Base-by-base conservation (phyloP, 1,139 yeast genomes). In the Candida buenavistaensis region DNA sequence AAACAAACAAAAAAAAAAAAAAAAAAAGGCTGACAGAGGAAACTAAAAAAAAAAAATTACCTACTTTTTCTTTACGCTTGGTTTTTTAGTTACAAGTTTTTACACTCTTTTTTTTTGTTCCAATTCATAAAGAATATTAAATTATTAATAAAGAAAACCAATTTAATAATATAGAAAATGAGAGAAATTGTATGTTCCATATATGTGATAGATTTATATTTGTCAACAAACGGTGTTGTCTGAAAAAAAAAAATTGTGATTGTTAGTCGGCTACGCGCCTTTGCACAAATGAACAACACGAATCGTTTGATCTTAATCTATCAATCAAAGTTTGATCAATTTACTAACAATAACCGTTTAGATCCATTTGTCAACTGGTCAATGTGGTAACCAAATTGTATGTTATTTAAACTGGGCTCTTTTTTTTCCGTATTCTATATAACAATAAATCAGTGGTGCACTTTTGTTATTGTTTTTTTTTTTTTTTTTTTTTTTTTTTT, bases 381-480 rank as follows among this genome's bases (percentile, higher is more conserved):
- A 90, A 74, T 92, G 98, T 81, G 98, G 98, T 81, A 92, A 92
- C 80, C 98, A 92, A 72, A 89, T 92, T 54, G 90, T 79, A 72
- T 51, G 84, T 77, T 50, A n/a, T n/a, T n/a, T 40, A 20, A 15
- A 19, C 16, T 9, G 10, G 14, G 14, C 11, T n/a, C 19, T 19
- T 36, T 30, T 29, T 19, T 16, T 21, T 21, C 14, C 28, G 17
- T 20, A 20, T 23, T 22, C 16, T 28, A 25, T 20, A 23, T 14
- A 30, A 25, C 19, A 24, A 21, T 11, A 23, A 14, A 28, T 14
- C 26, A 14, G 20, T 28, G 24, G 17, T 15, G n/a, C 22, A 22
- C 19, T 21, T 21, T 22, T 35, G 28, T 32, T 28, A 30, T 20
- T 33, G 33, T 36, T 29, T 33, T 29, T 32, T 24, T 11, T 15